Evolutionary conservation across 2,329 filamentous ascomycete genomes (phyloP), one percentile per base, ranked within the genome.

Genomic region (Alternaria triticimaculans): DNA sequence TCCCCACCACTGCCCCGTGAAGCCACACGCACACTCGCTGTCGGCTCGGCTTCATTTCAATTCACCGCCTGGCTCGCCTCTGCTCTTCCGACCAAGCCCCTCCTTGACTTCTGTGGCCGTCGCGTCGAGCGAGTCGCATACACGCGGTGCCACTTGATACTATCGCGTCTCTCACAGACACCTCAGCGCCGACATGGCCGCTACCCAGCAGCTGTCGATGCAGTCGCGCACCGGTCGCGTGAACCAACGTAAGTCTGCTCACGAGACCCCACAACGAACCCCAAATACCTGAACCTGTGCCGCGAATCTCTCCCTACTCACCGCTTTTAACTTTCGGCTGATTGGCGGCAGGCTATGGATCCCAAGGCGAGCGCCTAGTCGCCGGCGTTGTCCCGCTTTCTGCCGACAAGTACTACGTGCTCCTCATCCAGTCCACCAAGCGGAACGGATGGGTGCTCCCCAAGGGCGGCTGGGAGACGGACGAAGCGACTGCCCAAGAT

Each of bases 401-500:
- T 59, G 82, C 87, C 74, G 94, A 97, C 83, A 95, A 93, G 80
- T 90, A 89, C 74, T 91, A 92, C 80, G 95, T 99, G 65, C 87
- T 99, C 72, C 86, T 99, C 72, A 97, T 98, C 74, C 94, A 97
- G 84, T 97, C 94, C 58, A 95, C 92, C 56, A 89, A 93, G 69
- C 90, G 94, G 74, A 93, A 93, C 80, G 93, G 92, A 74, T 99
- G 96, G 96, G 96, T 99, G 46, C 86, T 99, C 63, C 96, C 96
- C 64, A 99, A 99, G 81, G 96, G 96, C 77, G 96, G 96, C 64
- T 99, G 96, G 94, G 96, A 99, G 81, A 91, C 89, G 33, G 96
- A 99, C 81, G 96, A 99, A 83, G 88, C 90, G 66, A 96, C 92
- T 67, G 89, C 91, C 66, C 88, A 95, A 79, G 92, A 96, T 61